Conservation (phyloP, 176 grass and related monocot genomes). For the Triticum urartu region DNA sequence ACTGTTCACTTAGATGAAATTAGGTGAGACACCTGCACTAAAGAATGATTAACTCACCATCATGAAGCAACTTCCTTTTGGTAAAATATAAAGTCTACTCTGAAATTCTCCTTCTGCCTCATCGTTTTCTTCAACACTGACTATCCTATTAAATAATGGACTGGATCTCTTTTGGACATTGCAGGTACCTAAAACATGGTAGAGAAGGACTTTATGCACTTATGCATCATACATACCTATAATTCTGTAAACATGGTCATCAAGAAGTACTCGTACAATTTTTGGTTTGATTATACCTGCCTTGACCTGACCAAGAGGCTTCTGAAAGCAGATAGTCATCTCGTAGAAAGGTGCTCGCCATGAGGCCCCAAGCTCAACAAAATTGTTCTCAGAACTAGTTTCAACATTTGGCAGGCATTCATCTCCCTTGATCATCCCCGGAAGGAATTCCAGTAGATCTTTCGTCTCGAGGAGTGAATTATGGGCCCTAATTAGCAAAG, state of each 20-base stretch:
- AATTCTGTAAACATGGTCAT: slow-evolving; percentile 12
- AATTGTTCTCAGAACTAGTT: slow-evolving; percentile 47
- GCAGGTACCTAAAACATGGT: slow-evolving; percentile 37
- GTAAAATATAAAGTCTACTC: slow-evolving; percentile 62
- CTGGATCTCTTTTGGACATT: slow-evolving; percentile 33
- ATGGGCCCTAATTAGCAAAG: slow-evolving; percentile 55
- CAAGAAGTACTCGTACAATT: not conserved
- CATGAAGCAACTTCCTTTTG: slow-evolving; percentile 59
- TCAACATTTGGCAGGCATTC: not conserved
- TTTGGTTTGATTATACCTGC: slow-evolving; percentile 44
- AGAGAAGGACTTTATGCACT: not conserved
- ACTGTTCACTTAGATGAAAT: slow-evolving; percentile 15
- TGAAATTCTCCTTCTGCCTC: slow-evolving; percentile 66
- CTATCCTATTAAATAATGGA: slow-evolving; percentile 64
- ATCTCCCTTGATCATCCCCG: slow-evolving; percentile 34
- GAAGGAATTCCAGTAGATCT: slow-evolving; percentile 55
- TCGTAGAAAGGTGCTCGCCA: slow-evolving; percentile 79
- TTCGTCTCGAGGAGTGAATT: slow-evolving; percentile 48
- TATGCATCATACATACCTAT: not conserved
- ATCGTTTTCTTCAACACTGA: slow-evolving; percentile 50
- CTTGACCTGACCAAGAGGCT: slow-evolving; percentile 3
- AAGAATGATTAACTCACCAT: slow-evolving; percentile 65
- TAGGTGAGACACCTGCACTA: not conserved
- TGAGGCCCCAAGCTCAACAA: slow-evolving; percentile 62
- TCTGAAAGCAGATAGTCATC: slow-evolving; percentile 50